These are phyloP conservation scores for Saururus chinensis DNA, from an alignment of 164 flowering plant species.

Conservation along the genomic window DNA sequence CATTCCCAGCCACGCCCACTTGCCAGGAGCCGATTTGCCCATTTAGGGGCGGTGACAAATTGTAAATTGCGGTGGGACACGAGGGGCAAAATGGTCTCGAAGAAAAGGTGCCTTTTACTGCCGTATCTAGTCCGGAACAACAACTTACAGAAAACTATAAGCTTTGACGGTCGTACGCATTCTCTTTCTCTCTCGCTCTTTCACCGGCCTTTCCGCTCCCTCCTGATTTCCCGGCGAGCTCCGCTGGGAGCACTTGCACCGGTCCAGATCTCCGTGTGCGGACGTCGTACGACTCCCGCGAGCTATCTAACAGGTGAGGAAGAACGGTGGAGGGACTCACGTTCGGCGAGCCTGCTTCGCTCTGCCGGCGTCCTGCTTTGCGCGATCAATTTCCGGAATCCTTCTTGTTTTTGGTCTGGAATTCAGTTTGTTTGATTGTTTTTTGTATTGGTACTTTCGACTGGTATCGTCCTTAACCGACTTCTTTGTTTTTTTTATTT, in stretches of 20 bases:
- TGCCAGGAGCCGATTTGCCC: too few relatives aligned
- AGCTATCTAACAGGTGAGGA: not conserved
- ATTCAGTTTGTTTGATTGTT: constrained; percentile 2
- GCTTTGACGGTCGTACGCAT: constrained; percentile 47
- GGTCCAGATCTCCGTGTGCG: not conserved
- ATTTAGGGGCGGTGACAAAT: too few relatives aligned
- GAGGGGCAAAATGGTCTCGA: not conserved
- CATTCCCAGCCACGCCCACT: too few relatives aligned
- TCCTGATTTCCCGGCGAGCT: not conserved
- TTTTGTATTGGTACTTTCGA: constrained; percentile 10
- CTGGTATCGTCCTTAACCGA: constrained; percentile 17
- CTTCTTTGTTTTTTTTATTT: constrained; percentile 15
- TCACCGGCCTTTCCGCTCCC: too few relatives aligned
- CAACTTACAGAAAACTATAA: constrained; percentile 8
- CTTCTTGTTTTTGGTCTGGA: not conserved
- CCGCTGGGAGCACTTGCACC: not conserved
- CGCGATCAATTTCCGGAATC: too few relatives aligned
- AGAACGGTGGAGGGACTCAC: not conserved
- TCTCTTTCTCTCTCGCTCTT: constrained; percentile 24
- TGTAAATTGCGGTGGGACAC: too few relatives aligned
- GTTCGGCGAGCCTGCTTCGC: constrained; percentile 7
- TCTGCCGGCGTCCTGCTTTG: constrained; percentile 22
- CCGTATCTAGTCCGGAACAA: constrained; percentile 18
- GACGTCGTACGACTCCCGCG: not conserved
- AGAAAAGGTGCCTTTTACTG: constrained; percentile 8